Conservation (phyloP, 2,329 filamentous ascomycete species). For the Dactylellina parvicollis region DNA sequence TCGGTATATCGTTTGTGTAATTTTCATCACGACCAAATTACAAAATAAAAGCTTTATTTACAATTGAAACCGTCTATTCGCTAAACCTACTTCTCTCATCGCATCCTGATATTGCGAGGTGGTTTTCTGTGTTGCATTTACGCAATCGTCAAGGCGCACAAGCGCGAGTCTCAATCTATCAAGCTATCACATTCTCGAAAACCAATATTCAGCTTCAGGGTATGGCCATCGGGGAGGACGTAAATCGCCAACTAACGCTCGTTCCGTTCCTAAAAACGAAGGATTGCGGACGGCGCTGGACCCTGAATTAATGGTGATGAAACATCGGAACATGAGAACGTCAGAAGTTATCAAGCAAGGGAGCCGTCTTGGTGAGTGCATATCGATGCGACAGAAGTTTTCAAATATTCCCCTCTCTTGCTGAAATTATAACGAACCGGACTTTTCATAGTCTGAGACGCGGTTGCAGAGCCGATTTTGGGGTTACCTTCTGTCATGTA, state of each 20-base stretch:
- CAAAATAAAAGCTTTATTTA: too few relatives aligned
- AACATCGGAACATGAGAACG: constrained; percentile 52
- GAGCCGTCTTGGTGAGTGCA: constrained; percentile 42
- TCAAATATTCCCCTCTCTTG: constrained; percentile 49
- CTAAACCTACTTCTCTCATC: too few relatives aligned
- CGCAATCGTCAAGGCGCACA: constrained; percentile 16
- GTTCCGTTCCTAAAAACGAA: constrained; percentile 47
- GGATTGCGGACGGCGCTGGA: constrained; percentile 46
- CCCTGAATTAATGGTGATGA: constrained; percentile 50
- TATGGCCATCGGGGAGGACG: not conserved
- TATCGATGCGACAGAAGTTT: constrained; percentile 43
- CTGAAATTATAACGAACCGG: constrained; percentile 36
- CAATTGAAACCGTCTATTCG: too few relatives aligned
- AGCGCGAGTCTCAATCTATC: constrained; percentile 28
- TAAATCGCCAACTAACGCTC: constrained; percentile 30
- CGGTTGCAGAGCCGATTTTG: constrained; percentile 29
- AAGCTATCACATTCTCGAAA: constrained; percentile 52
- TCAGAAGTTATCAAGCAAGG: constrained; percentile 52
- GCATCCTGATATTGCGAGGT: too few relatives aligned
- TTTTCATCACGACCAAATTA: not conserved
- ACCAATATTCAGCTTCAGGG: constrained; percentile 40
- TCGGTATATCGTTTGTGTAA: constrained; percentile 28
- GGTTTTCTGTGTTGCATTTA: constrained; percentile 35
- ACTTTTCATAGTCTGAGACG: constrained; percentile 15
- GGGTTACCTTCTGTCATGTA: constrained; percentile 34